Conservation (phyloP, 2,329 filamentous ascomycete genomes). For the Fusarium pseudocircinatum region DNA sequence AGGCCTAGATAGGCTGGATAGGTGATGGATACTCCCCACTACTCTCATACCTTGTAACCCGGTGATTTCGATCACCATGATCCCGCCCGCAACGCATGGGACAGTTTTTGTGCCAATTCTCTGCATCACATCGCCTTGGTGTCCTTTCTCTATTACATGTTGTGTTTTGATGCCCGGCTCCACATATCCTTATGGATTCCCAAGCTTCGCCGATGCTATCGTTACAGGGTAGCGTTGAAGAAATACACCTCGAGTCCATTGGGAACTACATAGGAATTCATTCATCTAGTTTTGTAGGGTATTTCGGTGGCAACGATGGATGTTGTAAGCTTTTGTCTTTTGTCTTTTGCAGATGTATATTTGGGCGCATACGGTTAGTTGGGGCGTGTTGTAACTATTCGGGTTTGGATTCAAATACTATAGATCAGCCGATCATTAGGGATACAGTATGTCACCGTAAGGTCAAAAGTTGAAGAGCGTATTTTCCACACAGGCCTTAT, state of each 20-base stretch:
- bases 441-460: not conserved
- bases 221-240: conserved; percentile 5
- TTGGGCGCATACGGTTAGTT: no score
- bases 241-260: not conserved
- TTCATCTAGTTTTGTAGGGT: not conserved
- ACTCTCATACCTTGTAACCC: not conserved
- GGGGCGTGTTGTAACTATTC: not conserved
- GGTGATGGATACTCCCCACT: not conserved
- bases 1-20: not conserved
- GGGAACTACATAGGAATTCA: not conserved
- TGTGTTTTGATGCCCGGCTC: not conserved
- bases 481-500: not conserved
- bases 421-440: not conserved
- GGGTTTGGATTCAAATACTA: not conserved
- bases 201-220: not conserved
- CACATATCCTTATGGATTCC: not conserved
- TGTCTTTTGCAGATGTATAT: not conserved
- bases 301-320: not conserved
- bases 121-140: not conserved
- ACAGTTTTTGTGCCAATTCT: not conserved
- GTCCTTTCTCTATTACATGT: not conserved
- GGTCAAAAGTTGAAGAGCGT: not conserved
- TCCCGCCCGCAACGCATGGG: conserved; percentile 17
- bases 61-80: conserved; percentile 32
- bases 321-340: not conserved